Evolutionary conservation across 805 yeast genomes (phyloP).

Genomic region (Candida manassasensis): DNA sequence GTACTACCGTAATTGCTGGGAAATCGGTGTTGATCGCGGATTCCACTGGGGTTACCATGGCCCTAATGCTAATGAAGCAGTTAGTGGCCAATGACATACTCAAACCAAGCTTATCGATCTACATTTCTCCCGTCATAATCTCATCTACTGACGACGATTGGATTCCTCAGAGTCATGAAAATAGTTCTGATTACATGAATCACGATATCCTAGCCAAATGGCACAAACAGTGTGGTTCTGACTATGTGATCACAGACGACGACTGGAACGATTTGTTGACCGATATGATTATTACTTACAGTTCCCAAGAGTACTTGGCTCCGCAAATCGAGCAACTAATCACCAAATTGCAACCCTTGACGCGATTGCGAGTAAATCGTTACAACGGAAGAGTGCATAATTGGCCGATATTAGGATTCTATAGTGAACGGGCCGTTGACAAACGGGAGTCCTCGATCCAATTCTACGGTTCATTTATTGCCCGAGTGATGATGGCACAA

Average conservation of each 20-base stretch:
- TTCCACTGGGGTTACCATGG: conserved; percentile 45
- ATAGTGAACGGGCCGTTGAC: conserved; percentile 37
- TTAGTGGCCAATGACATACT: not conserved
- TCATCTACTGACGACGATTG: too few relatives aligned
- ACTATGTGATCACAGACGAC: too few relatives aligned
- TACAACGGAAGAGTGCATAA: conserved; percentile 37
- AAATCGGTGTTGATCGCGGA: conserved; percentile 39
- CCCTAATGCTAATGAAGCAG: conserved; percentile 24
- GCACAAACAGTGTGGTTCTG: too few relatives aligned
- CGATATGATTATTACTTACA: conserved; percentile 41
- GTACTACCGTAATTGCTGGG: not conserved
- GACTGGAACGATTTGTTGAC: conserved; percentile 6
- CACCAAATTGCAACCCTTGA: conserved; percentile 10
- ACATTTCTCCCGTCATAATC: conserved; percentile 27
- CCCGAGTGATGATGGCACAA: conserved; percentile 34
- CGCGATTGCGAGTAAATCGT: conserved; percentile 27
- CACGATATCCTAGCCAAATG: not conserved
- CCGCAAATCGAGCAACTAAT: conserved; percentile 31
- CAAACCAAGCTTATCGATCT: conserved; percentile 26
- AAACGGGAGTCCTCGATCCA: conserved; percentile 42
- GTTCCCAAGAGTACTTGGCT: conserved; percentile 38
- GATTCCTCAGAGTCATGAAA: conserved; percentile 6
- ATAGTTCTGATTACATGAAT: conserved; percentile 6
- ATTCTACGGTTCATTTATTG: conserved; percentile 32
- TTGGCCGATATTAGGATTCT: conserved; percentile 44